Percentiles rank a stretch among this genome's conserved stretches.
Conservation (phyloP, 768 basidiomycete genomes). For the Clathrus columnatus region DNA sequence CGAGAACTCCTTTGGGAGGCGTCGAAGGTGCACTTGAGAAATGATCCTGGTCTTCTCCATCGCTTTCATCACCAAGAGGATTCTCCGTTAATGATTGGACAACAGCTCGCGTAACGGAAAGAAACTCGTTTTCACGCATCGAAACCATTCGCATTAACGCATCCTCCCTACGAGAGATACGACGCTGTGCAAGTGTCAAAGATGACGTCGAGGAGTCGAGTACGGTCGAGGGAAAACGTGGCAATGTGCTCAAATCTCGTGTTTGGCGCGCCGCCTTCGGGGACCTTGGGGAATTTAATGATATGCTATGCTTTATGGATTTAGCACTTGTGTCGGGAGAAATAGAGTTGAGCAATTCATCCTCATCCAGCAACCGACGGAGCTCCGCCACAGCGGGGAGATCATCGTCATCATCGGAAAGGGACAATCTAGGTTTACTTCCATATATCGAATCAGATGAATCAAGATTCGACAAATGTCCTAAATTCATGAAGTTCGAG, state of each 20-base stretch:
- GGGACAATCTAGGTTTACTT: neutral
- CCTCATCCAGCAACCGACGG: neutral
- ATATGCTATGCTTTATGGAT: too few species aligned
- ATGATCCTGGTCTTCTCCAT: neutral
- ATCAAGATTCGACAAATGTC: too few species aligned
- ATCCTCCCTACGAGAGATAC: neutral
- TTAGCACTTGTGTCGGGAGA: too few species aligned
- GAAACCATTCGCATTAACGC: neutral
- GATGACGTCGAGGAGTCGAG: neutral
- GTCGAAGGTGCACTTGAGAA: too few species aligned
- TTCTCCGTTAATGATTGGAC: too few species aligned
- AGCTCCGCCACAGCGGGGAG: neutral
- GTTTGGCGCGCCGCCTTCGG: too few species aligned
- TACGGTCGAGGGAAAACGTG: neutral
- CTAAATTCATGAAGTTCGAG: too few species aligned
- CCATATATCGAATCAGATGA: too few species aligned
- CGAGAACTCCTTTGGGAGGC: too few species aligned
- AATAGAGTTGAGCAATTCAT: neutral
- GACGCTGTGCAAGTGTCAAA: neutral
- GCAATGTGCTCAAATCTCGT: too few species aligned
- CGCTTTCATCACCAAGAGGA: neutral
- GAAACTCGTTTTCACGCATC: neutral
- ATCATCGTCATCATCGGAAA: neutral
- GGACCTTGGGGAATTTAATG: too few species aligned
- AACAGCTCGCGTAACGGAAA: neutral